These are phyloP conservation scores for Populus nigra DNA, from an alignment of 345 rosid species.

Conservation along the genomic window DNA sequence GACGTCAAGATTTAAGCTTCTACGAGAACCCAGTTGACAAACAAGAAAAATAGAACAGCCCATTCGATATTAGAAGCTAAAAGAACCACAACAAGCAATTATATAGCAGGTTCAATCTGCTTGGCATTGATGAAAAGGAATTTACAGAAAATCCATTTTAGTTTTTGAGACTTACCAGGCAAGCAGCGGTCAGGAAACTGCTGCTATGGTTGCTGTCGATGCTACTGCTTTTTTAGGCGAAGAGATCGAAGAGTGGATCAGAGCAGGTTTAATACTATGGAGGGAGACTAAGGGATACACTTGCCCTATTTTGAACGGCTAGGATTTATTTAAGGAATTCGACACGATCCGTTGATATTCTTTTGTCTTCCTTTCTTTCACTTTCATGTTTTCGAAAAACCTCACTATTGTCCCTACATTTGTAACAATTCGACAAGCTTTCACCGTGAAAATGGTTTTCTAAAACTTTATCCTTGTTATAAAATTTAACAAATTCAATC, in stretches of 20 bases:
- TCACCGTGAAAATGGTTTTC: no score
- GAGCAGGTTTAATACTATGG: neutral
- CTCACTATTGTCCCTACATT: no score
- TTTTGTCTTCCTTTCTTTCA: conserved; percentile 37
- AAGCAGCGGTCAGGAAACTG: neutral
- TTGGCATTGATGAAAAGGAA: neutral
- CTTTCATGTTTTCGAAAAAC: conserved; percentile 12
- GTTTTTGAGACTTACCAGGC: neutral
- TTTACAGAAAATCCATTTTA: no score
- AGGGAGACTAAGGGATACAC: neutral
- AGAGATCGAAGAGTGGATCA: accelerated
- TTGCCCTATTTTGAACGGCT: neutral
- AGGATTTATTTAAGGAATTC: neutral
- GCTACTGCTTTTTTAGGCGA: neutral
- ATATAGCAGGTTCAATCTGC: neutral
- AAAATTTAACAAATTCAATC: no score
- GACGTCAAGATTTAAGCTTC: neutral
- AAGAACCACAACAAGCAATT: neutral
- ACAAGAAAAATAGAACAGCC: neutral
- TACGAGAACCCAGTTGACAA: neutral
- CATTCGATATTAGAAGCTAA: neutral
- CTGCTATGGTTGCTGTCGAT: neutral
- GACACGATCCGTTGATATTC: neutral
- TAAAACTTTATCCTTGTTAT: no score
- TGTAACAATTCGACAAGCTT: no score